Evolutionary conservation across 2,329 filamentous ascomycete species (phyloP), one percentile per base, ranked within the genome.

Genomic region (Cucurbitaria berberidis): DNA sequence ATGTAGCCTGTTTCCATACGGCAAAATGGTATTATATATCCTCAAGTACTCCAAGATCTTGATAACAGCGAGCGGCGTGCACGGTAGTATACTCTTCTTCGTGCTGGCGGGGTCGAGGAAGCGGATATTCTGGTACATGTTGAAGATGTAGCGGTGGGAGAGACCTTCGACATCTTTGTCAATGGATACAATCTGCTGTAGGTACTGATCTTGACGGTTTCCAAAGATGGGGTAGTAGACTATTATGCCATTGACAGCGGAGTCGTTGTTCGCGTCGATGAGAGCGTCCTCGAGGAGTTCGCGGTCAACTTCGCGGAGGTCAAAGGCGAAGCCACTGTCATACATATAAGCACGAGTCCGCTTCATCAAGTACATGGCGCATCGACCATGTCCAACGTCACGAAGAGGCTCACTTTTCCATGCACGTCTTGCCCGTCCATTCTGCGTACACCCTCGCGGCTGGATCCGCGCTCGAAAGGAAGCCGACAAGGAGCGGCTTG

Each of bases 211-310:
- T 76, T 96, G 91, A 24, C 86, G 84, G 46, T 88, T 89, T 79
- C 92, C 89, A 77, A 97, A 98, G 77, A 99, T 96, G 50, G 95
- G 95, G 76, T 98, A 99, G 83, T 99, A 99, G 73, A 99, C 90
- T 63, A 99, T 96, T 72, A 97, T 96, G 56, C 85, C 93, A 76
- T 96, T 90, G 59, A 97, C 86, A 15, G 78, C 71, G 51, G 83
- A 73, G 75, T 98, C 91, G 27, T 84, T 80, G 76, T 99, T 99
- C 71, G 93, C 93, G 62, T 84, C 83, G 63, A 93, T 84, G 70
- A 99, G 89, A 62, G 88, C 87, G 66, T 96, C 91, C 81, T 99
- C 95, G 59, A 98, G 89, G 41, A 87, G 83, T 71, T 98, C 93
- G 74, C 93, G 93, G 68, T 90, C 85, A 46, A 96, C 87, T 70